phyloP scores from a whole-genome alignment of 768 basidiomycete genomes.

The Pilatotrama ljubarskyi region DNA sequence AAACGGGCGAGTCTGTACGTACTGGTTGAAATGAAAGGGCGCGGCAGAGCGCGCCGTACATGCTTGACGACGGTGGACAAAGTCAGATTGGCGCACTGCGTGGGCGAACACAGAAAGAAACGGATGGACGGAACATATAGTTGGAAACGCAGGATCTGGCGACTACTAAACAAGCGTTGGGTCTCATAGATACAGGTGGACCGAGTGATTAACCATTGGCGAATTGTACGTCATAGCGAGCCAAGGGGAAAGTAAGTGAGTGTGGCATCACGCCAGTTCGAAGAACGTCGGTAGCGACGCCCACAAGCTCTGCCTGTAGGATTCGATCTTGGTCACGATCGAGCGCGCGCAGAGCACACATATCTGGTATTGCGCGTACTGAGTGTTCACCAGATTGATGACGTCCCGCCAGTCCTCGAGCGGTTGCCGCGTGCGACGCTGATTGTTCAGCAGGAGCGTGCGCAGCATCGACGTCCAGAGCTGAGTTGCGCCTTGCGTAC shows the following conservation, averaged over 20 bases:
- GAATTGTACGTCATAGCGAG: neutral
- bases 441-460: neutral
- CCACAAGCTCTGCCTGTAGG: constrained; percentile 15
- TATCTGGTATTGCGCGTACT: neutral
- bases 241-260: neutral
- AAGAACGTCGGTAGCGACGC: constrained; percentile 9
- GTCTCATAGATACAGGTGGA: no score
- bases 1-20: no score
- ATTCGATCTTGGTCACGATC: constrained; percentile 2
- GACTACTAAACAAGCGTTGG: no score
- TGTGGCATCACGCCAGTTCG: constrained; percentile 9
- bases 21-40: no score
- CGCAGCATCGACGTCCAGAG: constrained; percentile 1
- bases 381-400: neutral
- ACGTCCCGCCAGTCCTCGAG: constrained; percentile 21
- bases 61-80: no score
- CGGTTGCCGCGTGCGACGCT: constrained; percentile 6
- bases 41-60: no score
- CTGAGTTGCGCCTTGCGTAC: neutral
- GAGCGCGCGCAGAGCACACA: constrained; percentile 11
- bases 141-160: no score
- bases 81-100: no score
- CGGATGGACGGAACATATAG: no score
- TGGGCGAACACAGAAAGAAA: no score
- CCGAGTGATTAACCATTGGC: no score